Percentiles rank a stretch among this genome's conserved stretches.
phyloP scores from a whole-genome alignment of 164 flowering plant species.

The Magnolia sinica region DNA sequence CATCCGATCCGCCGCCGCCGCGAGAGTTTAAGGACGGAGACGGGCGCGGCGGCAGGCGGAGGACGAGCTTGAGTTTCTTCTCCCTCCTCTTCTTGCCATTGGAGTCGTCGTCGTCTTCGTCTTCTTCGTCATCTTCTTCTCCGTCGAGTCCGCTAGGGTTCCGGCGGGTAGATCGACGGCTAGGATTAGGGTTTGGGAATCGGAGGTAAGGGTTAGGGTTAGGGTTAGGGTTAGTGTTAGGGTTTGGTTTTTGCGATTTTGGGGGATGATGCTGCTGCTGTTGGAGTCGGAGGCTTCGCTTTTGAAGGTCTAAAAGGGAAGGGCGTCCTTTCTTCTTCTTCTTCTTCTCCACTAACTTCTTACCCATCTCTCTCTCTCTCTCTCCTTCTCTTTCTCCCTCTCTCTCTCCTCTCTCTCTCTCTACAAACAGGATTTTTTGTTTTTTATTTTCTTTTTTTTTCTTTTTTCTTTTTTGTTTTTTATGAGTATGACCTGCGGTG shows the following conservation, averaged over 20 bases:
- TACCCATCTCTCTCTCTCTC: slow-evolving; percentile 10
- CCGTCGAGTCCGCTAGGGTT: slow-evolving; percentile 32
- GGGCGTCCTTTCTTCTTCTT: slow-evolving; percentile 92
- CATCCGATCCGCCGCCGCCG: slow-evolving; percentile 13
- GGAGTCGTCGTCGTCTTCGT: slow-evolving; percentile 18
- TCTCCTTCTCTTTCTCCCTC: slow-evolving; percentile 14
- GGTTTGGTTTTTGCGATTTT: slow-evolving; percentile 16
- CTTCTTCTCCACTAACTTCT: slow-evolving; percentile 25
- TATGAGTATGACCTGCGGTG: neutral
- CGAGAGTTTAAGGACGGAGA: neutral
- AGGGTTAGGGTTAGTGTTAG: slow-evolving; percentile 30
- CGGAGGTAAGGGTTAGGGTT: slow-evolving; percentile 19
- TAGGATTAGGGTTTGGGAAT: slow-evolving; percentile 34
- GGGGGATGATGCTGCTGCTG: slow-evolving; percentile 15
- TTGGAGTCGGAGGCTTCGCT: slow-evolving; percentile 42
- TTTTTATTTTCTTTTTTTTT: slow-evolving; percentile 13
- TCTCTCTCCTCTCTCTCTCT: slow-evolving; percentile 16
- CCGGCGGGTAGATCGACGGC: slow-evolving; percentile 20
- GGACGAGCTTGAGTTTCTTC: slow-evolving; percentile 56
- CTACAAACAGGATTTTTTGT: slow-evolving; percentile 10
- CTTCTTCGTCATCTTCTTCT: slow-evolving; percentile 23
- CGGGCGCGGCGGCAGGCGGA: slow-evolving; percentile 25
- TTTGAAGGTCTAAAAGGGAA: slow-evolving; percentile 64
- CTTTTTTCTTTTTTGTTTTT: slow-evolving; percentile 2
- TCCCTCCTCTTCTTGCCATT: slow-evolving; percentile 33